Base-by-base conservation (phyloP, 2,329 filamentous ascomycete species). In the Calonectria multiphialidica region DNA sequence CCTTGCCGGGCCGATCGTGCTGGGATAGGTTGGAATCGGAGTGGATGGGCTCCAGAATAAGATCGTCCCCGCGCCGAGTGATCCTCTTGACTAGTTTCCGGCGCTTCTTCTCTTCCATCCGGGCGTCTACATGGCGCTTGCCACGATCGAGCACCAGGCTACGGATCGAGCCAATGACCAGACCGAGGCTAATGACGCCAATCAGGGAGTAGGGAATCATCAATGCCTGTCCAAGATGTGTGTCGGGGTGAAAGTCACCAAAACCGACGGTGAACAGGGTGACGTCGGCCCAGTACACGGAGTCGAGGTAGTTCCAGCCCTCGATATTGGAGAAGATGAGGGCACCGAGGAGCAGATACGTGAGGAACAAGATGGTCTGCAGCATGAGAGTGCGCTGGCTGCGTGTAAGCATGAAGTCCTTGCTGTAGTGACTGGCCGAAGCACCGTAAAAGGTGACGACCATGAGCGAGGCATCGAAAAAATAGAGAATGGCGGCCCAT, bases 371-470 rank as follows among this genome's bases (percentile, higher is more conserved):
- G 83, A 97, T 97, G 1, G 95, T 98, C 83, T 98, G 96, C 33
- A 98, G 84, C 87, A 98, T 98, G 25, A 98, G 86, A 0, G 95
- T 98, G 12, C 96, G 90, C 82, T 98, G 96, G 72, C 93, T 93
- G 66, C 92, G 90, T 0, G 93, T 96, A 28, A 98, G 87, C 76
- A 89, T 87, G 76, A 98, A 98, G 78, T 95, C 92, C 76, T 94
- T 93, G 8, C 89, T 89, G 78, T 98, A 98, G 76, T 94, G 93
- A 2, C 87, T 87, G 0, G 80, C 78, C 18, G 91, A 90, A 57
- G 95, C 96, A 10, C 95, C 95, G 68, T 92, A 88, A 84, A 96
- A 95, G 25, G 96, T 98, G 68, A 95, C 83, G 75, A 93, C 89
- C 83, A 98, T 91, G 44, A 97, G 88, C 55, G 93, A 90, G 0